phyloP scores from a whole-genome alignment of 257 asterid species.

The Solanum peruvianum region DNA sequence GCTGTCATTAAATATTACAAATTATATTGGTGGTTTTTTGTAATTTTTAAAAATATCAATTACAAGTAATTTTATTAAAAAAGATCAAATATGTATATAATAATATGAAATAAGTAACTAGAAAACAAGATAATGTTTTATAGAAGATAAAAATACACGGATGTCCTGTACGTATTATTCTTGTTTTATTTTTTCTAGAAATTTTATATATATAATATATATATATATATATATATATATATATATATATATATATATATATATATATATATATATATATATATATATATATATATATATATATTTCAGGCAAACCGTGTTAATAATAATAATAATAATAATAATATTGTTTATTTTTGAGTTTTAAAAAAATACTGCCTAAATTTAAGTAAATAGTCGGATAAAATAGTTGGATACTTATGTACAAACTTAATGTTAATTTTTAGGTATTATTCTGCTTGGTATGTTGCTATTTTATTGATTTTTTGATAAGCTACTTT shows the following conservation, averaged over 20 bases:
- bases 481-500: background rate
- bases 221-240: too few relatives aligned
- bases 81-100: background rate
- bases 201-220: too few relatives aligned
- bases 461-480: background rate
- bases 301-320: background rate
- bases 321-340: background rate
- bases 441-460: background rate
- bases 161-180: background rate
- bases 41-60: background rate
- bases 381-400: background rate
- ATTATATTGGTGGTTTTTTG: background rate
- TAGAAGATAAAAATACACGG: background rate
- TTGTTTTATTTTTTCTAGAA: background rate
- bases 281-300: too few relatives aligned
- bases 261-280: background rate
- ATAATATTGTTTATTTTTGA: background rate
- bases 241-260: background rate
- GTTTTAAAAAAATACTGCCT: background rate
- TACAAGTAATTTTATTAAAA: background rate
- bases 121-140: background rate
- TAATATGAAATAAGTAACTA: background rate
- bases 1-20: background rate
- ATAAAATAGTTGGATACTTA: background rate
- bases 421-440: background rate